These are phyloP conservation scores for Avena eriantha DNA, from an alignment of 176 grass and related monocot genomes.

Conservation along the genomic window DNA sequence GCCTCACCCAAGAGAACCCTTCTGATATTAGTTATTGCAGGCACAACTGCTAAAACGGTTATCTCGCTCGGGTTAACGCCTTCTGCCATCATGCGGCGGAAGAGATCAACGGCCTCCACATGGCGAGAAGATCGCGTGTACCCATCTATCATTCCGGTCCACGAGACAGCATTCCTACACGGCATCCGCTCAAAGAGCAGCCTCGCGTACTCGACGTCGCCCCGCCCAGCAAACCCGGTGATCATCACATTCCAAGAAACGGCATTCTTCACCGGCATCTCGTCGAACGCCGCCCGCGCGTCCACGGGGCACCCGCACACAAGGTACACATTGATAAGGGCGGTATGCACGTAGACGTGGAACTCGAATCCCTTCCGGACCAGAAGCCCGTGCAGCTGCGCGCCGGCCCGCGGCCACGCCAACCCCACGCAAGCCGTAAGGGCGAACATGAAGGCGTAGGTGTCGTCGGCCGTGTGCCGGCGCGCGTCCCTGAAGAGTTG, in stretches of 20 bases:
- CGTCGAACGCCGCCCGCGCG: slow-evolving; percentile 45
- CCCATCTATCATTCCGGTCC: slow-evolving; percentile 72
- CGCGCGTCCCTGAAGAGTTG: slow-evolving; percentile 49
- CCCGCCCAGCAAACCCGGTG: slow-evolving; percentile 58
- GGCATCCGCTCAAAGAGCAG: slow-evolving; percentile 64
- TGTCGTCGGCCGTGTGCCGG: slow-evolving; percentile 44
- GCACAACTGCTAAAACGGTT: slow-evolving; percentile 55
- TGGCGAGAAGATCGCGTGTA: slow-evolving; percentile 35
- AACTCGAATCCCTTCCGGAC: slow-evolving; percentile 53
- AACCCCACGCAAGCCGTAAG: slow-evolving; percentile 52
- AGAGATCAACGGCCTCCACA: slow-evolving; percentile 50
- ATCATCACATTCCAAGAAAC: slow-evolving; percentile 74
- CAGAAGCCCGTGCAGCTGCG: slow-evolving; percentile 52
- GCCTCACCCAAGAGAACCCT: slow-evolving; percentile 38
- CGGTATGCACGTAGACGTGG: slow-evolving; percentile 54
- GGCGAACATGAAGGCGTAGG: slow-evolving; percentile 49
- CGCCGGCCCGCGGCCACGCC: background rate
- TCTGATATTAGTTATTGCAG: slow-evolving; percentile 56
- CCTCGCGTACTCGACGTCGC: slow-evolving; percentile 50
- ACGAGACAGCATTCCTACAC: slow-evolving; percentile 56
- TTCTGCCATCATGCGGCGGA: slow-evolving; percentile 53
- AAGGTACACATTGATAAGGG: slow-evolving; percentile 38
- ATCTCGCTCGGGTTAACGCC: slow-evolving; percentile 55
- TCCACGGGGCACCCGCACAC: slow-evolving; percentile 47
- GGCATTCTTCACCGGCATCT: slow-evolving; percentile 57